Base-by-base conservation (phyloP, 75 land plant species). In the Cunninghamia lanceolata region DNA sequence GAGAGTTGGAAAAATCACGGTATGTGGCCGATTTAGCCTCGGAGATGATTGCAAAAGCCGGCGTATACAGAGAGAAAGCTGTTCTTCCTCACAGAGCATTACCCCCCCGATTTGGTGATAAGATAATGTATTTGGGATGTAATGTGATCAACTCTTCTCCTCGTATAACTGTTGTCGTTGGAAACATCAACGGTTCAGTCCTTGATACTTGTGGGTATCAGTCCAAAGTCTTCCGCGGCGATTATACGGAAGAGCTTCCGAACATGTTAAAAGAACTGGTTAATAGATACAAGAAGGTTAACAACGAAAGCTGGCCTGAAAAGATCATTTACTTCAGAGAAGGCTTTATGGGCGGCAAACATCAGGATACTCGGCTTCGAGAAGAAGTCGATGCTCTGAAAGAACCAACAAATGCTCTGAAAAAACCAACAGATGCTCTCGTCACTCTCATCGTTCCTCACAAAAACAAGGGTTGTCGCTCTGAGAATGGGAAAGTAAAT, bases 31-130 rank as follows among this genome's bases (percentile, higher is more conserved):
- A 93, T 25, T 73, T 93, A 25, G 86, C 89, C 43, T 45, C 93
- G 85, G 89, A 93, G 82, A 93, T 94, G 32, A 93, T 93, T 87
- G 91, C 91, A 1, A 93, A 91, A 84, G 85, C 90, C 71, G 95
- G 94, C 47, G 95, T 91, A n/a, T 85, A 77, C n/a, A 94, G 88
- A 53, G 82, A 82, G 14, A 88, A 82, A 63, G 85, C 93, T 4
- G 3, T 4, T 14, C 4, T 13, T 3, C 15, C 0, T 74, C 16
- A 35, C 4, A 3, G 16, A 2, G 63, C 47, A 19, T 56, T 84
- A 1, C n/a, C 39, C 9, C 85, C 53, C 53, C 53, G 53, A 50
- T 50, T 50, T 14, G 16, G 2, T 1, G 7, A 43, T 43, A 50
- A 77, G 80, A 83, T 87, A 30, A 93, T 92, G 87, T 90, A 91